Evolutionary conservation across 2,329 filamentous ascomycete genomes (phyloP).

Genomic region (Xylaria sp.): DNA sequence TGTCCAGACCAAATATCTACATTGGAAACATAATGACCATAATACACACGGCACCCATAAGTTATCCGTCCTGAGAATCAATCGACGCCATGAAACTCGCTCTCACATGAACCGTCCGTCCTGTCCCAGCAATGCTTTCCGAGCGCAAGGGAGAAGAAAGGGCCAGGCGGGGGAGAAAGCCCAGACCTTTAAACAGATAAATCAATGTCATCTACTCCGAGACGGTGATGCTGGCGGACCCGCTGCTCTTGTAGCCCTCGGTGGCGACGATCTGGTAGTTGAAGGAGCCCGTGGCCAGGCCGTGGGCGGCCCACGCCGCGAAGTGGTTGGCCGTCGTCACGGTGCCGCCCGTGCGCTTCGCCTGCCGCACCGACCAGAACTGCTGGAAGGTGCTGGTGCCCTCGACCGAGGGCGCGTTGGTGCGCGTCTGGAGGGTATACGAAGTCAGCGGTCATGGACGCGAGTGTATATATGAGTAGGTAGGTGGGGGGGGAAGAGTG

Average conservation of each 20-base stretch:
- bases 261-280: constrained; percentile 39
- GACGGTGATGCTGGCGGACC: constrained; percentile 41
- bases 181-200: no score
- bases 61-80: no score
- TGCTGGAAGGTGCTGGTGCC: constrained; percentile 58
- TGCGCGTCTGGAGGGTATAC: constrained; percentile 40
- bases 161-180: no score
- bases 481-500: not conserved
- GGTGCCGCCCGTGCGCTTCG: constrained; percentile 54
- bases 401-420: constrained; percentile 56
- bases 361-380: constrained; percentile 53
- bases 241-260: constrained; percentile 46
- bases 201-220: not conserved
- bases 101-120: no score
- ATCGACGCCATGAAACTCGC: no score
- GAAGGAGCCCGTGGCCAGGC: constrained; percentile 49
- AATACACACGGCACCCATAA: no score
- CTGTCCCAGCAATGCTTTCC: no score
- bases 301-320: constrained; percentile 53
- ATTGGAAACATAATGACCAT: not conserved
- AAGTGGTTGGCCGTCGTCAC: constrained; percentile 57
- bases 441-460: not conserved
- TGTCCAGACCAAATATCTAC: no score
- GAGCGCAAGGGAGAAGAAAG: no score
- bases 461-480: not conserved